Conservation (phyloP, 805 yeast genomes). For the Clavispora phyllophila region DNA sequence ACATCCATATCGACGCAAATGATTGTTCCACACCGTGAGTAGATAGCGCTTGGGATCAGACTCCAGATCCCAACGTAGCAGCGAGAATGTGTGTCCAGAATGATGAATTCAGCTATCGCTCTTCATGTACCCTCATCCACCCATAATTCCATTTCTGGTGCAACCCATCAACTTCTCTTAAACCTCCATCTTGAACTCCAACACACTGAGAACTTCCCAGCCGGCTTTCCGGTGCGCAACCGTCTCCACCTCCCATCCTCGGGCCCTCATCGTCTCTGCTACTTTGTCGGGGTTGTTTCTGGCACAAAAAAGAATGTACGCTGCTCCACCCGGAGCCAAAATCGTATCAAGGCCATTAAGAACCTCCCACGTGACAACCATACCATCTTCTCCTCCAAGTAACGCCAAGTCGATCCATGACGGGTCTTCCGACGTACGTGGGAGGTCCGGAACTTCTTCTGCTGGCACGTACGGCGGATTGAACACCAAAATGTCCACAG, state of each 20-base stretch:
- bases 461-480: constrained; percentile 98
- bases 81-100: too few species aligned
- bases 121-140: too few species aligned
- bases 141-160: too few species aligned
- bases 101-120: too few species aligned
- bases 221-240: constrained; percentile 79
- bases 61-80: too few species aligned
- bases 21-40: too few species aligned
- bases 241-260: constrained; percentile 50
- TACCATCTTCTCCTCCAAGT: constrained; percentile 85
- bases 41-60: too few species aligned
- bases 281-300: constrained; percentile 75
- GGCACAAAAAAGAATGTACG: constrained; percentile 88
- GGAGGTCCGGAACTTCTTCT: constrained; percentile 60
- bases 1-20: too few species aligned
- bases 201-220: constrained; percentile 86
- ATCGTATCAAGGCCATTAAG: constrained; percentile 49
- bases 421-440: constrained; percentile 40
- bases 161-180: too few species aligned
- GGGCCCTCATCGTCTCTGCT: constrained; percentile 37
- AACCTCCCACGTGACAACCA: constrained; percentile 72
- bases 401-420: constrained; percentile 88
- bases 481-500: constrained; percentile 72
- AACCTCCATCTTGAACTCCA: constrained; percentile 40
- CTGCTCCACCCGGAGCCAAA: constrained; percentile 60